phyloP scores from a whole-genome alignment of 1,139 yeast genomes.

The Yueomyces sp. region DNA sequence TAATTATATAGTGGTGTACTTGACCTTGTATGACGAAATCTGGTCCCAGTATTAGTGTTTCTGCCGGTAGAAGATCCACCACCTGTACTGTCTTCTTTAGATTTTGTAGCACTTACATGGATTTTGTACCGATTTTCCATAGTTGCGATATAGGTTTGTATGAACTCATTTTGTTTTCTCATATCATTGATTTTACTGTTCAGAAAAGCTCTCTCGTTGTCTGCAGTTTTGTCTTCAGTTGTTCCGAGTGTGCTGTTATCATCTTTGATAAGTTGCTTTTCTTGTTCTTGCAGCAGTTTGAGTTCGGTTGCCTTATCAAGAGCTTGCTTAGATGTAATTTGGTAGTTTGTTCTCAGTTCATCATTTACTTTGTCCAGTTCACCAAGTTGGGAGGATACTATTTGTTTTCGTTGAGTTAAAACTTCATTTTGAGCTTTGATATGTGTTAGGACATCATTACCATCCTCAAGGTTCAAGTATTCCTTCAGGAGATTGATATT shows the following conservation, averaged over 20 bases:
- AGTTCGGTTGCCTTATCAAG: conserved; percentile 35
- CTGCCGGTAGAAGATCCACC: conserved; percentile 6
- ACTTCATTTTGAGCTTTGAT: conserved; percentile 20
- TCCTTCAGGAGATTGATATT: not conserved
- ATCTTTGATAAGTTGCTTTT: conserved; percentile 26
- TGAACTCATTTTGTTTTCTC: conserved; percentile 10
- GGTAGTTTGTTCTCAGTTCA: conserved; percentile 36
- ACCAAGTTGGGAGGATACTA: not conserved
- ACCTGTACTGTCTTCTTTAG: too few species aligned
- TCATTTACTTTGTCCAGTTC: conserved; percentile 27
- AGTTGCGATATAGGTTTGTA: conserved; percentile 11
- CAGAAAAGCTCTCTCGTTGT: conserved; percentile 3
- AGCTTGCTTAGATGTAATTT: conserved; percentile 40
- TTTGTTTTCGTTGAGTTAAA: conserved; percentile 7
- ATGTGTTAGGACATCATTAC: not conserved
- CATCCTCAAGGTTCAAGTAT: not conserved
- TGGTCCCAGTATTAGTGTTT: conserved; percentile 3
- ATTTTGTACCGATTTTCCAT: conserved; percentile 11
- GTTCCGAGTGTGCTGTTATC: conserved; percentile 8
- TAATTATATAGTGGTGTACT: conserved; percentile 18
- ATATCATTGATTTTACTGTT: conserved; percentile 6
- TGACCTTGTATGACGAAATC: conserved; percentile 11
- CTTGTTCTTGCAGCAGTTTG: conserved; percentile 23
- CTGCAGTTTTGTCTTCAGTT: conserved; percentile 2
- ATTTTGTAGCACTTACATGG: conserved; percentile 1